A percentile compares a stretch with the other conserved stretches of the same genome.
Conservation (phyloP, 306 rosid species). For the Betula pendula region DNA sequence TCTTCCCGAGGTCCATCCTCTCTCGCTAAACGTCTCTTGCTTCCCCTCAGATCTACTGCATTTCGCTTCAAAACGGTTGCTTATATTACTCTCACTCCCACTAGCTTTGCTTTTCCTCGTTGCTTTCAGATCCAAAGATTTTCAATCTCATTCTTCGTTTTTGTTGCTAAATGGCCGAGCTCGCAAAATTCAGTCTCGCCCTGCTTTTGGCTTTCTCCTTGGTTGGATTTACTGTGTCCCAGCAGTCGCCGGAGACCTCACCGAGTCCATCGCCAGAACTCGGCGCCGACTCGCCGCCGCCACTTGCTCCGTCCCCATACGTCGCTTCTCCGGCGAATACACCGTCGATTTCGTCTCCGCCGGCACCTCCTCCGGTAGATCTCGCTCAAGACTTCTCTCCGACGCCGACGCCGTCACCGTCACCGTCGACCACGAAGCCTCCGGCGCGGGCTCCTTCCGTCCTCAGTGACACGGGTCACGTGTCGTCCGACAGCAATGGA, state of each 20-base stretch:
- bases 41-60: conserved; percentile 42
- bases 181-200: conserved; percentile 15
- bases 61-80: conserved; percentile 15
- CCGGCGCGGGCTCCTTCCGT: conserved; percentile 20
- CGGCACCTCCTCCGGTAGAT: conserved; percentile 33
- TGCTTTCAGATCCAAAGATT: conserved; percentile 42
- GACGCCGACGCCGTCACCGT: conserved; percentile 39
- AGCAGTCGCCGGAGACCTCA: conserved; percentile 31
- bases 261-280: conserved; percentile 35
- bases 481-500: neutral
- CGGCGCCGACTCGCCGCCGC: conserved; percentile 23
- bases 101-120: conserved; percentile 13
- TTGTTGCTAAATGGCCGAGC: conserved; percentile 40
- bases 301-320: conserved; percentile 2
- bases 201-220: conserved; percentile 32
- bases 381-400: conserved; percentile 35
- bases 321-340: conserved; percentile 25
- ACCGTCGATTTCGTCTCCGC: conserved; percentile 28
- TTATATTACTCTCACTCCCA: neutral
- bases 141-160: conserved; percentile 2
- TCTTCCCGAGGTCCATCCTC: conserved; percentile 15
- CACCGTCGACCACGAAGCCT: conserved; percentile 24
- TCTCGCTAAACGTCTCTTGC: conserved; percentile 27
- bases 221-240: conserved; percentile 25
- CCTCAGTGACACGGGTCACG: conserved; percentile 14